phyloP scores from a whole-genome alignment of 2,329 filamentous ascomycete genomes.

The Metarhizium guizhouense region DNA sequence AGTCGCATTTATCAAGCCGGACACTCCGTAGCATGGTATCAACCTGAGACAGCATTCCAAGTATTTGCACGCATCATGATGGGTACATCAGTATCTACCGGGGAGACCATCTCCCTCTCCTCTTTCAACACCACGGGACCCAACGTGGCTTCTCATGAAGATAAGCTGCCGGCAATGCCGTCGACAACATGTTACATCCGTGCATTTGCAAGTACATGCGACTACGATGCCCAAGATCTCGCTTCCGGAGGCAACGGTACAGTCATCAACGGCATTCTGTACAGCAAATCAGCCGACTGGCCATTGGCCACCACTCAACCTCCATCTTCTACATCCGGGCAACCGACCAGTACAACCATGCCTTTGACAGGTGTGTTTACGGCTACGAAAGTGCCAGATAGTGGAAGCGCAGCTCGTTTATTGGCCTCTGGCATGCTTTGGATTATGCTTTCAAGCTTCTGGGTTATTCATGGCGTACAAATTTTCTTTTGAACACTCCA shows the following conservation, averaged over 20 bases:
- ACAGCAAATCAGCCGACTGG: slow-evolving; percentile 32
- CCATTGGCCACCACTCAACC: slow-evolving; percentile 22
- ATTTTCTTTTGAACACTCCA: background rate
- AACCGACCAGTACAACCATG: slow-evolving; percentile 10
- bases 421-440: background rate
- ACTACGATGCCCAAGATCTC: slow-evolving; percentile 38
- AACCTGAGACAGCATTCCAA: slow-evolving; percentile 50
- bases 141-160: slow-evolving; percentile 39
- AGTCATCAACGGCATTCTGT: slow-evolving; percentile 52
- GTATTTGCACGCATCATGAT: slow-evolving; percentile 52
- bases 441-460: background rate
- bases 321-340: slow-evolving; percentile 12
- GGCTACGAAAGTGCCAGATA: slow-evolving; percentile 23
- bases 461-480: background rate
- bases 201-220: slow-evolving; percentile 37
- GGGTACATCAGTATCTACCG: slow-evolving; percentile 46
- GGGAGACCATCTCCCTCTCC: slow-evolving; percentile 40
- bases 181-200: slow-evolving; percentile 53
- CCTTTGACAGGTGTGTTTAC: slow-evolving; percentile 25
- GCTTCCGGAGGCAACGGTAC: slow-evolving; percentile 42
- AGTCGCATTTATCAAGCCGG: slow-evolving; percentile 58
- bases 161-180: slow-evolving; percentile 38
- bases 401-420: background rate
- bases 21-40: slow-evolving; percentile 52
- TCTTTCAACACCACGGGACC: slow-evolving; percentile 49